Conservation (phyloP, 1,284 basidiomycete species). For the Entoloma clypeatum region DNA sequence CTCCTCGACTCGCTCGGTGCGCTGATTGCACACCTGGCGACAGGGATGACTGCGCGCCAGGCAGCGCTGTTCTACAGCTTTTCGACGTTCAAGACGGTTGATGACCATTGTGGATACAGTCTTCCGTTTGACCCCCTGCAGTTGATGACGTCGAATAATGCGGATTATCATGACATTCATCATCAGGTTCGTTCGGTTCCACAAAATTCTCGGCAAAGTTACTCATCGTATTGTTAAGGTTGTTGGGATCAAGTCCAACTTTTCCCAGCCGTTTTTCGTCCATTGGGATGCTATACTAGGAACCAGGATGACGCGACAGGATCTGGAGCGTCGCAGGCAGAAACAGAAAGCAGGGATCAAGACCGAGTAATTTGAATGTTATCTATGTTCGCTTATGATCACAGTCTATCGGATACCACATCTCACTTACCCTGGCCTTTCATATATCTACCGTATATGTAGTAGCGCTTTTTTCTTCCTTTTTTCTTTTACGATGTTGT, state of each 20-base stretch:
- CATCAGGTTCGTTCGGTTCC: constrained; percentile 65
- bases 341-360: constrained; percentile 20
- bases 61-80: constrained; percentile 83
- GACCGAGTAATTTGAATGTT: constrained; percentile 14
- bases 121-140: constrained; percentile 91
- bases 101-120: constrained; percentile 94
- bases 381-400: neutral
- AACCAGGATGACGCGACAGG: constrained; percentile 75
- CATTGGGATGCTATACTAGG: constrained; percentile 83
- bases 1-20: constrained; percentile 87
- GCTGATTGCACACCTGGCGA: constrained; percentile 67
- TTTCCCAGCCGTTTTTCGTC: constrained; percentile 91
- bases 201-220: neutral
- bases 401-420: constrained; percentile 10
- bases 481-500: constrained; percentile 3
- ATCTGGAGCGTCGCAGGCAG: constrained; percentile 46
- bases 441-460: neutral
- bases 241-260: constrained; percentile 95
- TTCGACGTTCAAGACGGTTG: constrained; percentile 91
- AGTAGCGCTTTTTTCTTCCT: neutral
- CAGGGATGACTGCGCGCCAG: constrained; percentile 78
- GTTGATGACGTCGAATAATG: constrained; percentile 86
- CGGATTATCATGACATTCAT: constrained; percentile 98
- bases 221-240: constrained; percentile 39
- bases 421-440: neutral